phyloP scores from a whole-genome alignment of 2,329 filamentous ascomycete genomes.

The Colletotrichum sp. region DNA sequence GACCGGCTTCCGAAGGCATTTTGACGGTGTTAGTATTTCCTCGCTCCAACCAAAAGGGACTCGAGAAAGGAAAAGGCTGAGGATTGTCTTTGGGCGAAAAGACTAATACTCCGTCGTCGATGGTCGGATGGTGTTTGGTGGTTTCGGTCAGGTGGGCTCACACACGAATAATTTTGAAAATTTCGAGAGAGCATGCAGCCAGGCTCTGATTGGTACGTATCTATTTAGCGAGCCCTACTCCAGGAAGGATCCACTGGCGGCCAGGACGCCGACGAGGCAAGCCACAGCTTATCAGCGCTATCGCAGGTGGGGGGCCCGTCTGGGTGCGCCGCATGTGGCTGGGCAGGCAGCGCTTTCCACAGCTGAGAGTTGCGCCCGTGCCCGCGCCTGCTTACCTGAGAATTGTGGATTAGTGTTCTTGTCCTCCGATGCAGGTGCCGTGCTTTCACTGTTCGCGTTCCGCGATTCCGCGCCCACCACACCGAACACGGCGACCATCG shows the following conservation, averaged over 20 bases:
- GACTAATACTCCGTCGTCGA: slow-evolving; percentile 27
- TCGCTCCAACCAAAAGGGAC: slow-evolving; percentile 51
- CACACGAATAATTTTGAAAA: not conserved
- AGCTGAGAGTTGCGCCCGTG: not conserved
- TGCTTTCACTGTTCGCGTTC: not conserved
- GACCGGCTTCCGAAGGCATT: slow-evolving; percentile 88
- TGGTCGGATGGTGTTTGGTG: slow-evolving; percentile 10
- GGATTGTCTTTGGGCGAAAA: slow-evolving; percentile 42
- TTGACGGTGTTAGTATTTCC: slow-evolving; percentile 60
- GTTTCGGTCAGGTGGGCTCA: not conserved
- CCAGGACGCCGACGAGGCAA: not conserved
- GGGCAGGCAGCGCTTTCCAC: not conserved
- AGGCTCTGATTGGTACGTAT: not conserved
- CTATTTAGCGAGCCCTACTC: not conserved
- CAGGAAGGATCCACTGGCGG: not conserved
- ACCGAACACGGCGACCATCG: not conserved
- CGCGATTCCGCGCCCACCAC: not conserved
- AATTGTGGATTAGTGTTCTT: not conserved
- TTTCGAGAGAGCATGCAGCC: not conserved
- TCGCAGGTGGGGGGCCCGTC: not conserved
- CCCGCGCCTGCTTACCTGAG: not conserved
- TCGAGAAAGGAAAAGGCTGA: slow-evolving; percentile 42
- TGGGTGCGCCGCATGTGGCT: not conserved
- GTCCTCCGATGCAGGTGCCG: not conserved
- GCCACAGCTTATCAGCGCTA: not conserved